Evolutionary conservation across 2,329 filamentous ascomycete genomes (phyloP).

Genomic region (Fusarium bactridioides): DNA sequence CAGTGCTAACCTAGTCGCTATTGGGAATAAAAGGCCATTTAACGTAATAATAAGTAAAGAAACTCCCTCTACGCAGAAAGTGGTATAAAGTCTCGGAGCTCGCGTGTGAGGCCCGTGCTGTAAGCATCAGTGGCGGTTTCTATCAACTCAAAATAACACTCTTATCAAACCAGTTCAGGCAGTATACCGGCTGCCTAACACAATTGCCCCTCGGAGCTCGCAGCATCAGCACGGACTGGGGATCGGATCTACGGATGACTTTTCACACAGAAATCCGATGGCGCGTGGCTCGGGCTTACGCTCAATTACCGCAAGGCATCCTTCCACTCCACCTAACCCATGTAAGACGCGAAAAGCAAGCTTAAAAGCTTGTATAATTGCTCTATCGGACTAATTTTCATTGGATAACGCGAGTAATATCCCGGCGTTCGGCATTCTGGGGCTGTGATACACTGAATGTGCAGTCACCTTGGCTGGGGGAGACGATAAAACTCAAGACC

Average conservation of each 20-base stretch:
- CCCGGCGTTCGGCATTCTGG: not conserved
- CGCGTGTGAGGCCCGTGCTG: no score
- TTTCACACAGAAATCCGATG: constrained; percentile 1
- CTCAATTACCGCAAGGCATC: not conserved
- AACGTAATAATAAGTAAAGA: no score
- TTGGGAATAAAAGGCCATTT: no score
- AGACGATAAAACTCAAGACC: no score
- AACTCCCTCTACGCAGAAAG: no score
- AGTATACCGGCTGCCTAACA: no score
- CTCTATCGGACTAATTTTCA: fast-evolving
- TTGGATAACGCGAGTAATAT: not conserved
- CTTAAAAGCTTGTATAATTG: not conserved
- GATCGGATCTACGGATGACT: constrained; percentile 4
- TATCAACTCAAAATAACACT: no score
- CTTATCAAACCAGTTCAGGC: no score
- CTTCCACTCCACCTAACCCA: not conserved
- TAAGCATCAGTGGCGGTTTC: no score
- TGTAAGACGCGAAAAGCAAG: not conserved
- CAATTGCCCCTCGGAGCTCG: not conserved
- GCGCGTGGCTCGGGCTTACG: not conserved
- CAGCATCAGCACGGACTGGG: not conserved
- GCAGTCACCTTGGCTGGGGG: no score
- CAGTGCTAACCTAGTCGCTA: no score
- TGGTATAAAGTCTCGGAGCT: no score
- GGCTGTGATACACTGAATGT: not conserved